Evolutionary conservation across 768 basidiomycete genomes (phyloP).

Genomic region (Leucosporidium yakuticum): DNA sequence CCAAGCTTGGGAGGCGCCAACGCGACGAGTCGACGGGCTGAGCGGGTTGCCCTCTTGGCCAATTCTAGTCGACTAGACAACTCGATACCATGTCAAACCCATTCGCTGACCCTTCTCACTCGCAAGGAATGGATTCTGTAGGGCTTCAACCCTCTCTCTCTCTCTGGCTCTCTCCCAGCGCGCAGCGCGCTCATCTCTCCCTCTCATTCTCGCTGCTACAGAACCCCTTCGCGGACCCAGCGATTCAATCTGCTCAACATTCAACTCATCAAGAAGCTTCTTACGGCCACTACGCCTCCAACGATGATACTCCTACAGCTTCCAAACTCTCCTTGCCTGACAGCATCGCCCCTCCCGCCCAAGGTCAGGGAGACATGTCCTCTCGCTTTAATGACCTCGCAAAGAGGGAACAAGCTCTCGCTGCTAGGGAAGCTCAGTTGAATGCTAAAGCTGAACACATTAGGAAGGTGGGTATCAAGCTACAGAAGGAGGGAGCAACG

Average conservation of each 20-base stretch:
- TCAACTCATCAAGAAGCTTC: not conserved
- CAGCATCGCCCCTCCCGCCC: slow-evolving; percentile 38
- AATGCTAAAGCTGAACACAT: slow-evolving; percentile 53
- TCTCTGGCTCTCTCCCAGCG: not conserved
- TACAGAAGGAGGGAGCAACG: not conserved
- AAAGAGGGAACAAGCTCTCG: slow-evolving; percentile 72
- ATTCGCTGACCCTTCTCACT: not conserved
- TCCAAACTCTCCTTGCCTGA: slow-evolving; percentile 35
- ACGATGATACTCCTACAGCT: not conserved
- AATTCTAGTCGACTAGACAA: too few species aligned
- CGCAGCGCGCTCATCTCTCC: not conserved
- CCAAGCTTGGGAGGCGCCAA: too few species aligned
- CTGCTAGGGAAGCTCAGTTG: slow-evolving; percentile 57
- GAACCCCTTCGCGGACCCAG: slow-evolving; percentile 85
- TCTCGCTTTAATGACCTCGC: slow-evolving; percentile 57
- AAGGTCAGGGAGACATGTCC: slow-evolving; percentile 41
- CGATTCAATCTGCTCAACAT: slow-evolving; percentile 24
- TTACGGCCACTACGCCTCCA: not conserved
- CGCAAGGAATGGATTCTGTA: slow-evolving; percentile 8
- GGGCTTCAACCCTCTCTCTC: not conserved
- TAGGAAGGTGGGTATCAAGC: slow-evolving; percentile 45
- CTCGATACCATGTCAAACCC: slow-evolving; percentile 3
- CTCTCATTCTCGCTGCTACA: not conserved
- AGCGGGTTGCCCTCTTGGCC: too few species aligned
- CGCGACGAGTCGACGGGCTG: too few species aligned